These are phyloP conservation scores for Phanerochaete sordida DNA, from an alignment of 768 basidiomycete species.

Conservation along the genomic window DNA sequence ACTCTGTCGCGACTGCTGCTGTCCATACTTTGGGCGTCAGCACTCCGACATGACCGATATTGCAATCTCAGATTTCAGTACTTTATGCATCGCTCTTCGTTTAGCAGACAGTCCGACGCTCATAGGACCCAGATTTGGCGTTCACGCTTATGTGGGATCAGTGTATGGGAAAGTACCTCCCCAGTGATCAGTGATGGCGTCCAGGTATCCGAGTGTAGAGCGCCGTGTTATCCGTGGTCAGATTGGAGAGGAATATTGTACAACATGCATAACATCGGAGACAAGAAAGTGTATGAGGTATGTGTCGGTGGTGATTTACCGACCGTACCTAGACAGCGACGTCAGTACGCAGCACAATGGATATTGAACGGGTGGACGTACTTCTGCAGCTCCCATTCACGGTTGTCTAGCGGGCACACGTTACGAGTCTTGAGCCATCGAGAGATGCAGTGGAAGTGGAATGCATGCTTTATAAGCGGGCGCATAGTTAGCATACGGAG, in stretches of 20 bases:
- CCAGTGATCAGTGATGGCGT: too few species aligned
- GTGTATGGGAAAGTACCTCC: too few species aligned
- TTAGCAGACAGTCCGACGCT: too few species aligned
- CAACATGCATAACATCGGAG: constrained; percentile 1
- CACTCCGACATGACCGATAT: background rate
- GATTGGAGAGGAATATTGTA: constrained; percentile 1
- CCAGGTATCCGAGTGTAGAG: background rate
- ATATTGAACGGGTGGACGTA: constrained; percentile 36
- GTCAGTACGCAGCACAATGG: background rate
- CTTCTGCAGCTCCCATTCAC: constrained; percentile 98
- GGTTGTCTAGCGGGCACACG: constrained; percentile 91
- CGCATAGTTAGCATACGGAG: background rate
- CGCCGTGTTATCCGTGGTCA: background rate
- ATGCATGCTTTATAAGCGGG: constrained; percentile 72
- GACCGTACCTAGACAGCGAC: constrained; percentile 7
- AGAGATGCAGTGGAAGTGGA: constrained; percentile 99
- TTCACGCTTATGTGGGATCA: too few species aligned
- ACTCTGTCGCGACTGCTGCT: background rate
- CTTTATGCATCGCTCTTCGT: too few species aligned
- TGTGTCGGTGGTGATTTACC: background rate
- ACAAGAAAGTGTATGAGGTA: background rate
- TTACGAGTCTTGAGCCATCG: constrained; percentile 98
- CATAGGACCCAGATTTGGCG: too few species aligned
- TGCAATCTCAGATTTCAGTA: too few species aligned
- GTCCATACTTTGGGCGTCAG: background rate